Conservation (phyloP, 805 yeast species). For the Yamadazyma scolyti region DNA sequence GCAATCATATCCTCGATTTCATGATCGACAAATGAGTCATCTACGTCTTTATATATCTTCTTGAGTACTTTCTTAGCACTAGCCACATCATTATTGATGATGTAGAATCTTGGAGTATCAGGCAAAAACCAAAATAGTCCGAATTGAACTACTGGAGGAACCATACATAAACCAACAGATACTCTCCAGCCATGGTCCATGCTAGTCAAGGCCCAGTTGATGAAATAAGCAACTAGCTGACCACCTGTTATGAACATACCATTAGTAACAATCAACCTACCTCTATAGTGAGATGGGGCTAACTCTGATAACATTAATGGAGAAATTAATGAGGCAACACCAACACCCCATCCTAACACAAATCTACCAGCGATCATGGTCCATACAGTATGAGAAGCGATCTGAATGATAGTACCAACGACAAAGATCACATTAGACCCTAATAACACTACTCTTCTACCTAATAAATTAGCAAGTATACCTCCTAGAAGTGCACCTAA, state of each 20-base stretch:
- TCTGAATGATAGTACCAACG: slow-evolving; percentile 81
- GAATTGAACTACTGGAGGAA: slow-evolving; percentile 81
- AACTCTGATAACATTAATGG: slow-evolving; percentile 90
- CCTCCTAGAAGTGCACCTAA: slow-evolving; percentile 80
- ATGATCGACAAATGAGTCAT: slow-evolving; percentile 59
- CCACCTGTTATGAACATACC: slow-evolving; percentile 93
- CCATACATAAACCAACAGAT: slow-evolving; percentile 82
- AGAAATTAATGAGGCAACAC: slow-evolving; percentile 90
- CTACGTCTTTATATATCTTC: slow-evolving; percentile 59
- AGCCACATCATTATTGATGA: slow-evolving; percentile 63
- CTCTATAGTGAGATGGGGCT: slow-evolving; percentile 90
- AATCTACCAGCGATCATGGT: slow-evolving; percentile 90
- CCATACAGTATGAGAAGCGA: slow-evolving; percentile 79
- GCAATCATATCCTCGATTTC: slow-evolving; percentile 65
- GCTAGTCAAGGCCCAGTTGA: slow-evolving; percentile 79
- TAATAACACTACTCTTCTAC: slow-evolving; percentile 82
- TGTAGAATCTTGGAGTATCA: slow-evolving; percentile 90
- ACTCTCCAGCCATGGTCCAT: slow-evolving; percentile 90
- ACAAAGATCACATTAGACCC: slow-evolving; percentile 79
- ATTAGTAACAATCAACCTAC: slow-evolving; percentile 84
- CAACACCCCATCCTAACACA: slow-evolving; percentile 95
- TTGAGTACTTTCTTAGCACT: slow-evolving; percentile 65
- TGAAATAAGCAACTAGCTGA: slow-evolving; percentile 89
- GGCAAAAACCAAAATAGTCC: slow-evolving; percentile 80
- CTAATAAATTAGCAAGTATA: slow-evolving; percentile 72